These are phyloP conservation scores for Paracamarosporium sp. DNA, from an alignment of 2,329 filamentous ascomycete genomes.

Conservation along the genomic window DNA sequence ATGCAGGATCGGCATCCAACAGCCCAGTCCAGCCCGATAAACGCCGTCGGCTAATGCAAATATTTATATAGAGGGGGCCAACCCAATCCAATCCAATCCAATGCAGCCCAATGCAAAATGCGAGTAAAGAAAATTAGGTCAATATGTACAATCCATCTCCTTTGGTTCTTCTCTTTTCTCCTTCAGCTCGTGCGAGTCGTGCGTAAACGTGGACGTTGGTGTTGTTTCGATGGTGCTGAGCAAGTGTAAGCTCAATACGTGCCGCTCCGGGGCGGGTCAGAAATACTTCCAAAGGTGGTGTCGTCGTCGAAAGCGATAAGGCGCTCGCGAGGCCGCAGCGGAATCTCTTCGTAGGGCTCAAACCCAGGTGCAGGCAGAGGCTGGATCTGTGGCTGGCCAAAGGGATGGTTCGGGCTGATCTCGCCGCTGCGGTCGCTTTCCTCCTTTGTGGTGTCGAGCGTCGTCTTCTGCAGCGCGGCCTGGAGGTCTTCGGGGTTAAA, in stretches of 20 bases:
- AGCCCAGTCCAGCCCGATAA: not conserved
- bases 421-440: constrained; percentile 34
- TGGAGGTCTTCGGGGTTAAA: constrained; percentile 56
- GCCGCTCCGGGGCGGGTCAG: not conserved
- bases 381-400: constrained; percentile 17
- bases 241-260: not conserved
- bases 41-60: constrained; percentile 5
- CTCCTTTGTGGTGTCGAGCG: constrained; percentile 40
- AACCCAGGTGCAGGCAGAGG: constrained; percentile 21
- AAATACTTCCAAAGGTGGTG: not conserved
- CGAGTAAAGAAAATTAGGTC: not conserved
- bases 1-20: not conserved
- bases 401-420: constrained; percentile 24
- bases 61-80: not conserved
- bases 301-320: constrained; percentile 5
- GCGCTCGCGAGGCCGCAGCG: constrained; percentile 4
- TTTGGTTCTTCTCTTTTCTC: too few relatives aligned
- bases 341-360: not conserved
- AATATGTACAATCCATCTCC: not conserved
- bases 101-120: not conserved
- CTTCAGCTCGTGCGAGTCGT: not conserved
- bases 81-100: not conserved
- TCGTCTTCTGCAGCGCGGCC: constrained; percentile 50
- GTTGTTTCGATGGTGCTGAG: not conserved
- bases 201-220: not conserved